phyloP scores from a whole-genome alignment of 495 filamentous ascomycete genomes.

The Daldinia grandis region DNA sequence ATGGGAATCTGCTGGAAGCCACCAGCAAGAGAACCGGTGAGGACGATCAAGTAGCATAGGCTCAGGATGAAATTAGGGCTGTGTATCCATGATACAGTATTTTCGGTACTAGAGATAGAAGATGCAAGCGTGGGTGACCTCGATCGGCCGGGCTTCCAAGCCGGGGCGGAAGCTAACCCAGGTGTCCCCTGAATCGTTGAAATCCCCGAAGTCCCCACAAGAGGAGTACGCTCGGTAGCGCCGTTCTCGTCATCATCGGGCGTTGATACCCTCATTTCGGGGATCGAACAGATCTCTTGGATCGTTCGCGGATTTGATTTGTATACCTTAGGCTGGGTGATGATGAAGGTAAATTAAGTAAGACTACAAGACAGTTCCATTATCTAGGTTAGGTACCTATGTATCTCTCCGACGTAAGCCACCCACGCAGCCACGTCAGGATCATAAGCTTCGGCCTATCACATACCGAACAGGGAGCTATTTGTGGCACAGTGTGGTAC shows the following conservation, averaged over 20 bases:
- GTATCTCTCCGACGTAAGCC: background rate
- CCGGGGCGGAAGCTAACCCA: background rate
- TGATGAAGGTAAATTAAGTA: background rate
- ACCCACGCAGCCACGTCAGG: background rate
- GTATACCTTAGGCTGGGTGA: background rate
- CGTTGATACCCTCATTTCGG: conserved; percentile 23
- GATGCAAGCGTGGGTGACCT: conserved; percentile 18
- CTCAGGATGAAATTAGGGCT: conserved; percentile 16
- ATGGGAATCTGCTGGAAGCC: conserved; percentile 41
- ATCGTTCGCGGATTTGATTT: background rate
- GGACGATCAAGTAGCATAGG: conserved; percentile 29
- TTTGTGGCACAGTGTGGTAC: background rate
- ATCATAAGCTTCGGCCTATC: background rate
- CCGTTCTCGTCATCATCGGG: conserved; percentile 16
- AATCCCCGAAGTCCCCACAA: conserved; percentile 13
- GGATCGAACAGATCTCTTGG: background rate
- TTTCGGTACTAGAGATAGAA: conserved; percentile 17
- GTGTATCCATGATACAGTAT: conserved; percentile 1
- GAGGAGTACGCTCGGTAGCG: conserved; percentile 30
- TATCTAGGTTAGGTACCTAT: no score
- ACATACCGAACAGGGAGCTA: background rate
- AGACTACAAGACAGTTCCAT: background rate
- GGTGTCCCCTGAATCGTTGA: background rate
- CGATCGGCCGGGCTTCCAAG: conserved; percentile 31
- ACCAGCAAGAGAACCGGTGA: conserved; percentile 27